Evolutionary conservation across 257 asterid genomes (phyloP).

Genomic region (Gentiana macrophylla): DNA sequence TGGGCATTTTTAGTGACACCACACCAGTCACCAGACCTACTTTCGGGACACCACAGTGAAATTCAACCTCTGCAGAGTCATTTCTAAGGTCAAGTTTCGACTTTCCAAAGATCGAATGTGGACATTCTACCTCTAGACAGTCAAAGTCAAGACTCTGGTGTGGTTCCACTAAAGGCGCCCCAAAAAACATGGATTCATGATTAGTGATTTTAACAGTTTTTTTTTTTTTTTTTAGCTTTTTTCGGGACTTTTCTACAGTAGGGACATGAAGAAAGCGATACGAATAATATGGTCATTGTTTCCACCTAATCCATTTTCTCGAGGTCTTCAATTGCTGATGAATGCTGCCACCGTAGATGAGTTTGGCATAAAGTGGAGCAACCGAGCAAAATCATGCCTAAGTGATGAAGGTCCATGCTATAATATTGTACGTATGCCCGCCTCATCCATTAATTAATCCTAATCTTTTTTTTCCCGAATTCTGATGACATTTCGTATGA

Average conservation of each 20-base stretch:
- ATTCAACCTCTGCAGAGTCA: no score
- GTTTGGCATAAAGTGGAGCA: constrained; percentile 17
- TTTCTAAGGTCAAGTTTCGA: no score
- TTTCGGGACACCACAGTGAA: no score
- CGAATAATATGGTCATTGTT: constrained; percentile 26
- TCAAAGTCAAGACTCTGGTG: no score
- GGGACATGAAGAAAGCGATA: not conserved
- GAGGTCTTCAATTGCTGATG: constrained; percentile 11
- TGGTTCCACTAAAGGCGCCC: no score
- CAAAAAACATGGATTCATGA: no score
- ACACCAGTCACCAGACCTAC: no score
- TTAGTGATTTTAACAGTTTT: no score
- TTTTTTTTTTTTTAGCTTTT: constrained; percentile 13
- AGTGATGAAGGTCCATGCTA: not conserved
- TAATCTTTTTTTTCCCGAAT: not conserved
- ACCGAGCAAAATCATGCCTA: constrained; percentile 5
- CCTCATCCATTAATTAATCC: not conserved
- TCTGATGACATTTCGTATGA: not conserved
- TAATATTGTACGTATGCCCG: constrained; percentile 17
- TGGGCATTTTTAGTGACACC: no score
- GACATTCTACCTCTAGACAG: no score
- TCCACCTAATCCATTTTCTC: constrained; percentile 28
- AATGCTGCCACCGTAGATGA: not conserved
- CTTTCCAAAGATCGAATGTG: no score
- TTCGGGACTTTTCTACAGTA: not conserved